These are phyloP conservation scores for Coprinellus micaceus DNA, from an alignment of 768 basidiomycete species.

Conservation along the genomic window DNA sequence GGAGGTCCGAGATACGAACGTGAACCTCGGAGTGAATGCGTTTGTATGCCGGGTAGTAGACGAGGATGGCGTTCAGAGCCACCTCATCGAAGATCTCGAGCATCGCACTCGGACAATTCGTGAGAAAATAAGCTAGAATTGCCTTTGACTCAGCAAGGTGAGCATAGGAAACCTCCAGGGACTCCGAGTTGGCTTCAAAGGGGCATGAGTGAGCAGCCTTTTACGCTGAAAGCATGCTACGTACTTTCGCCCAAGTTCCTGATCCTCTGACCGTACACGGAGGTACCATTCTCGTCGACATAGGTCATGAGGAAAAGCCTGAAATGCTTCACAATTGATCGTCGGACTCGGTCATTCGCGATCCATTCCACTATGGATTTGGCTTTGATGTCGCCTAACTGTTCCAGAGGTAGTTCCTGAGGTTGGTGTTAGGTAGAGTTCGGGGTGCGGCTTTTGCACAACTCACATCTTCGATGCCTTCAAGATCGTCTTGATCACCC, in stretches of 20 bases:
- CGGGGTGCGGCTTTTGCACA: not conserved
- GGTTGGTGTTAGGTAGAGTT: not conserved
- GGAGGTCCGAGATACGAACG: constrained; percentile 93
- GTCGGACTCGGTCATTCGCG: constrained; percentile 83
- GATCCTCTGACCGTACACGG: constrained; percentile 93
- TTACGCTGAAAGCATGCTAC: constrained; percentile 26
- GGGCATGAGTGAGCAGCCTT: constrained; percentile 12
- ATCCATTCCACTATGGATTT: constrained; percentile 99
- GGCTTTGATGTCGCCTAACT: constrained; percentile 96
- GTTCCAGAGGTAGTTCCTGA: constrained; percentile 91
- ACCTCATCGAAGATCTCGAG: constrained; percentile 93
- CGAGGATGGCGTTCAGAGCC: constrained; percentile 87
- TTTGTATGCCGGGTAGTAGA: constrained; percentile 94
- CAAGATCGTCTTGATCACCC: constrained; percentile 85
- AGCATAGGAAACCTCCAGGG: constrained; percentile 95
- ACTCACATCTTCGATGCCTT: constrained; percentile 81
- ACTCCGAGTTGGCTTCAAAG: constrained; percentile 88
- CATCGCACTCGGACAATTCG: constrained; percentile 91
- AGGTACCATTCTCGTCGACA: constrained; percentile 85
- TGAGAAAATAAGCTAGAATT: constrained; percentile 95
- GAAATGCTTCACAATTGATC: constrained; percentile 90
- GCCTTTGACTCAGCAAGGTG: constrained; percentile 91
- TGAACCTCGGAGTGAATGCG: constrained; percentile 98
- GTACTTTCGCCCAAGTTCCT: constrained; percentile 91
- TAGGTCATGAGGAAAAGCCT: constrained; percentile 94